Evolutionary conservation across 2,329 filamentous ascomycete species (phyloP).

Genomic region (Fusarium solani-melongenae): DNA sequence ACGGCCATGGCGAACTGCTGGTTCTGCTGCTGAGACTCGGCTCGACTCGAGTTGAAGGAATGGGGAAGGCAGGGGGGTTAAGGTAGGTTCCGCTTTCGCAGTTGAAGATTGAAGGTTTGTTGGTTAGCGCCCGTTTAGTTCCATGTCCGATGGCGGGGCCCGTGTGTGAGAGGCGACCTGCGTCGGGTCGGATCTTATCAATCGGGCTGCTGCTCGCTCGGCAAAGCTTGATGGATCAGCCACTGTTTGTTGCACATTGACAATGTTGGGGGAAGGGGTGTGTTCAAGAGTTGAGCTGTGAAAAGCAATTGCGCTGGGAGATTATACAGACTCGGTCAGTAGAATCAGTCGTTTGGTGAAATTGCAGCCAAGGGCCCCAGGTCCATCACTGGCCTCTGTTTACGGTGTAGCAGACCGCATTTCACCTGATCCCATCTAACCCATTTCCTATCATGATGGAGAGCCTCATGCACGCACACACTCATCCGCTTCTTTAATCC

Average conservation of each 20-base stretch:
- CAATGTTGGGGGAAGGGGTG: not conserved
- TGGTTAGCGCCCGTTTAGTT: constrained; percentile 34
- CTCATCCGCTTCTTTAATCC: not conserved
- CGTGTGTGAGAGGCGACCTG: constrained; percentile 3
- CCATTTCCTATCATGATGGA: not conserved
- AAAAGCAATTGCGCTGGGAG: not conserved
- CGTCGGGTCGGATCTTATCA: constrained; percentile 33
- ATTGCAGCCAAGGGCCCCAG: not conserved
- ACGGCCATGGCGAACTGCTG: constrained; percentile 39
- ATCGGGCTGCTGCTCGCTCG: constrained; percentile 16
- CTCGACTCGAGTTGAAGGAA: not conserved
- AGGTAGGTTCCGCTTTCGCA: constrained; percentile 11
- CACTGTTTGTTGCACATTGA: not conserved
- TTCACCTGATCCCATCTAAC: not conserved
- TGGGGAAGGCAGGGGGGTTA: not conserved
- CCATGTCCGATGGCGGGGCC: constrained; percentile 36
- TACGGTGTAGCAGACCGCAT: not conserved
- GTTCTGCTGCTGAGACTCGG: not conserved
- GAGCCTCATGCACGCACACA: not conserved
- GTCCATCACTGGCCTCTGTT: not conserved
- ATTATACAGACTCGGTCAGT: not conserved
- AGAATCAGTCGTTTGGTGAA: not conserved
- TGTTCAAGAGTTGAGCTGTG: not conserved
- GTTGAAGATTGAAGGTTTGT: constrained; percentile 1
- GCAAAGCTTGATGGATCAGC: constrained; percentile 15